Percentiles rank a stretch among this genome's conserved stretches.
phyloP scores from a whole-genome alignment of 139 green algal genomes.

The Mesostigma viride region DNA sequence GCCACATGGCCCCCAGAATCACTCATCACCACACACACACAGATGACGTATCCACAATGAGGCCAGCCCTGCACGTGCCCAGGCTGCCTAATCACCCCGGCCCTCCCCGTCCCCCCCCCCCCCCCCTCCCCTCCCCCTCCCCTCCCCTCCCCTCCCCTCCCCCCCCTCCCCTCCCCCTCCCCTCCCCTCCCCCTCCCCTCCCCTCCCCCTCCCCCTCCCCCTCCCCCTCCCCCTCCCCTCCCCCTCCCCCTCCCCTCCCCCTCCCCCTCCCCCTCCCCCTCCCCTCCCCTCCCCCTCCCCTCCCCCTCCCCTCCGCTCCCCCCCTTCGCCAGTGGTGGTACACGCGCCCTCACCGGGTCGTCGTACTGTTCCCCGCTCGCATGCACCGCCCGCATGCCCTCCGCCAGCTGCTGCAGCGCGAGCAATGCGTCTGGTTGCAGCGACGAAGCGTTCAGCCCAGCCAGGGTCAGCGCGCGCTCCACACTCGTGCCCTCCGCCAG shows the following conservation, averaged over 20 bases:
- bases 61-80: constrained; percentile 19
- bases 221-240: background rate
- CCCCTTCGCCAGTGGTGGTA: no score
- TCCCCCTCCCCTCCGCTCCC: no score
- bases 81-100: background rate
- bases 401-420: no score
- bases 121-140: no score
- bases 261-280: background rate
- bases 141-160: background rate
- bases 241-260: background rate
- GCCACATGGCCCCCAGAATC: constrained; percentile 10
- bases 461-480: no score
- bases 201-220: background rate
- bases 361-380: no score
- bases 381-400: no score
- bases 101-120: background rate
- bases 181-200: background rate
- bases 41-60: constrained; percentile 4
- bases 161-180: background rate
- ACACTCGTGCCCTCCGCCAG: no score
- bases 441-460: no score
- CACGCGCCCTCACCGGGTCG: no score
- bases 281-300: background rate
- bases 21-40: background rate
- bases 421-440: no score